Percentiles rank a stretch among this genome's conserved stretches.
These are phyloP conservation scores for Psilocybe subaeruginosa DNA, from an alignment of 768 basidiomycete genomes.

Conservation along the genomic window DNA sequence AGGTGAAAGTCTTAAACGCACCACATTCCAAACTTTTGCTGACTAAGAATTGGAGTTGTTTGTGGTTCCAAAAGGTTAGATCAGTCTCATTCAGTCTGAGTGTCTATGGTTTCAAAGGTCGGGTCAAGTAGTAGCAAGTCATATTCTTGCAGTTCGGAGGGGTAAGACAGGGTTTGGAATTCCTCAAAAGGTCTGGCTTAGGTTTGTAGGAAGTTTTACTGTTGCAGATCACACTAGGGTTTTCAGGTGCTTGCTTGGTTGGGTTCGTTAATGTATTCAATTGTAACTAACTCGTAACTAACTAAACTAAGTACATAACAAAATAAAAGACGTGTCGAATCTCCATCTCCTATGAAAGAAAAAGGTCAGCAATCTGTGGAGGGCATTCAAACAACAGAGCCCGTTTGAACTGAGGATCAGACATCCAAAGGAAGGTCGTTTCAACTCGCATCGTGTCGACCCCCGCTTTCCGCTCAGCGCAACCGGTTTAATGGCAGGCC, in stretches of 20 bases:
- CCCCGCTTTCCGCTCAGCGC: conserved; percentile 3
- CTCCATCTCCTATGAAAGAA: background rate
- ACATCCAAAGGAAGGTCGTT: conserved; percentile 91
- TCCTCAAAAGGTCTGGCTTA: too few relatives aligned
- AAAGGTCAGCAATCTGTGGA: background rate
- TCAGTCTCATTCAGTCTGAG: too few relatives aligned
- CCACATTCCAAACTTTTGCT: conserved; percentile 13
- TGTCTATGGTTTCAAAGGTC: too few relatives aligned
- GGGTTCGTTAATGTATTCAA: background rate
- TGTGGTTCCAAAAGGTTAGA: too few relatives aligned
- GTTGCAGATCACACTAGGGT: too few relatives aligned
- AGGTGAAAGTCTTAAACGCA: conserved; percentile 6
- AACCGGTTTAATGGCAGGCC: conserved; percentile 57
- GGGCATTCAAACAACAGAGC: background rate
- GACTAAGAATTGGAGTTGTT: background rate
- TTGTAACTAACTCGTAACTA: background rate
- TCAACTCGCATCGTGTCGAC: conserved; percentile 70
- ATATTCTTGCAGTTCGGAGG: too few relatives aligned
- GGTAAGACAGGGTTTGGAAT: too few relatives aligned
- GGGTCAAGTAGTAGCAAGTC: too few relatives aligned
- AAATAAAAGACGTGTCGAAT: too few relatives aligned
- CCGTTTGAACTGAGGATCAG: conserved; percentile 48
- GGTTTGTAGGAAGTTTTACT: too few relatives aligned
- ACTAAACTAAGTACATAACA: background rate
- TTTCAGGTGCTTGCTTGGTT: too few relatives aligned